Conservation (phyloP, 257 asterid species). For the Rehmannia glutinosa region DNA sequence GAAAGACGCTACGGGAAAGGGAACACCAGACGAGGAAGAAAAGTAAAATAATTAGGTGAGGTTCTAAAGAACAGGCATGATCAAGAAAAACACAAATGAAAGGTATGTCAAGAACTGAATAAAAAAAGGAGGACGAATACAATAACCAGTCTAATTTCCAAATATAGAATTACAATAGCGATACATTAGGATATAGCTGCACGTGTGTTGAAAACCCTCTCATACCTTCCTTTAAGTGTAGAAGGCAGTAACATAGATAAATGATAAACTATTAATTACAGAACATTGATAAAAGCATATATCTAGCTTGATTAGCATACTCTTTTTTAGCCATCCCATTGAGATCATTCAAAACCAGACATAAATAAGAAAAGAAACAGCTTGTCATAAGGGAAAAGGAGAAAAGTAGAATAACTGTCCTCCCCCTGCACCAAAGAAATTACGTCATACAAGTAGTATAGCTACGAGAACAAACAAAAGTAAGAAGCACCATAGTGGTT, state of each 20-base stretch:
- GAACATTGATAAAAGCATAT: not conserved
- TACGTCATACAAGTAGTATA: not conserved
- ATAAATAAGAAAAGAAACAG: not conserved
- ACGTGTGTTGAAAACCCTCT: no score
- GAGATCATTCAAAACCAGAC: slow-evolving; percentile 7
- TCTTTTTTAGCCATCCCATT: not conserved
- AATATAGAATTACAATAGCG: not conserved
- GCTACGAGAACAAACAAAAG: not conserved
- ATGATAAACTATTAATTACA: not conserved
- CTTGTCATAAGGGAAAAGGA: not conserved
- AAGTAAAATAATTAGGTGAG: slow-evolving; percentile 13
- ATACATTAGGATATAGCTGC: not conserved
- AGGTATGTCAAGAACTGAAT: not conserved
- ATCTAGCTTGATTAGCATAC: not conserved
- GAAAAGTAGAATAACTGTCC: not conserved
- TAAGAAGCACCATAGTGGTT: not conserved
- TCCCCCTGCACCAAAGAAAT: not conserved
- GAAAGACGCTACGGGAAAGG: slow-evolving; percentile 4
- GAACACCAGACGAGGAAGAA: not conserved
- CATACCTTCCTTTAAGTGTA: no score
- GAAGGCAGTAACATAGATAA: not conserved
- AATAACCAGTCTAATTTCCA: not conserved
- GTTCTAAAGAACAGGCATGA: not conserved
- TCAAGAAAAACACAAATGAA: not conserved
- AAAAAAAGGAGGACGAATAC: not conserved